Evolutionary conservation across 2,329 filamentous ascomycete genomes (phyloP), one percentile per base, ranked within the genome.

Genomic region (Tolypocladium nubicola): DNA sequence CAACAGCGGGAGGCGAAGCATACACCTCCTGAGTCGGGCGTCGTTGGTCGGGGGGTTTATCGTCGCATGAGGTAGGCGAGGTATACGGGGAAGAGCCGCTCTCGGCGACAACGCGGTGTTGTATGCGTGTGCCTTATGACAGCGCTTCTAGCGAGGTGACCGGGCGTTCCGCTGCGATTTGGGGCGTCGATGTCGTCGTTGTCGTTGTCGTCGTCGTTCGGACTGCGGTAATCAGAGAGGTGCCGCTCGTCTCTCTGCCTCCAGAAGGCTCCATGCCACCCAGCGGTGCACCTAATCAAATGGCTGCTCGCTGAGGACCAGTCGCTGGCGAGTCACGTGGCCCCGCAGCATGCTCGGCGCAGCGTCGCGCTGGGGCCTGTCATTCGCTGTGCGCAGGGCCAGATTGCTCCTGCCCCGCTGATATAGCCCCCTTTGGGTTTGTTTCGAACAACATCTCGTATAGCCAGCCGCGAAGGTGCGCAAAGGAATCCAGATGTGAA

Each of bases 11-110:
- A 63, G 65, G 58, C 67, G 64, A 62, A 63, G 56, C 61, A 63
- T 62, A 65, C 65, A 67, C 66, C 68, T 70, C 69, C 65, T 68
- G 64, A 65, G 66, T 65, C 64, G 62, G 64, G 62, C 63, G 58
- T 67, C 60, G 63, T 62, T 52, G 56, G 52, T 52, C 61, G 40
- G 35, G 49, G 39, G 63, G 61, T 61, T 63, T 68, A 68, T 69
- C 63, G 69, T 70, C 67, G 68, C 70, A 71, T 71, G 57, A 33
- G 56, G 59, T 13, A 37, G 52, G 41, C 49, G 26, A 41, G 21
- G 41, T n/a, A 30, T n/a, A 23, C 52, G 16, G 52, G 10, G 16
- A 6, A 40, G 38, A 21, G 52, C 37, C 52, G 39, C 43, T 54
- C 9, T 54, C 55, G 45, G 38, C 52, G 38, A 52, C 16, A 11